phyloP scores from a whole-genome alignment of 1,284 basidiomycete genomes.

The Ceratobasidium sp. region DNA sequence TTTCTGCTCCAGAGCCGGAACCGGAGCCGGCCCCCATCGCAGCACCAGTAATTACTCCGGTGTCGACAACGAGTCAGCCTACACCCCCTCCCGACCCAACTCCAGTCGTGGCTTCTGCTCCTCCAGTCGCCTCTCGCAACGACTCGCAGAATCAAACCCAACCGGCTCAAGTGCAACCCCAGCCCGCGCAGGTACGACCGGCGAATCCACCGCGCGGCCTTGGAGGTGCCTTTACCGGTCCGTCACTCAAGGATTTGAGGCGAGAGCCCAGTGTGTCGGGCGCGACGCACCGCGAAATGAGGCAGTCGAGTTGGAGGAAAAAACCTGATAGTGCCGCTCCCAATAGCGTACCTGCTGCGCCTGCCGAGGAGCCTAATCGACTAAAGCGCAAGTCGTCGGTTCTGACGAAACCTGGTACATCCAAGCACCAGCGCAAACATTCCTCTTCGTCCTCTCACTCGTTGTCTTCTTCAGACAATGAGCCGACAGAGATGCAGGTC shows the following conservation, averaged over 20 bases:
- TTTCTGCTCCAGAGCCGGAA: neutral
- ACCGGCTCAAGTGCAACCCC: neutral
- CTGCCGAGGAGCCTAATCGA: constrained; percentile 12
- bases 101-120: neutral
- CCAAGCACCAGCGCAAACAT: constrained; percentile 40
- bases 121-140: neutral
- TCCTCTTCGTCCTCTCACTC: constrained; percentile 19
- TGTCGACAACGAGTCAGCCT: constrained; percentile 22
- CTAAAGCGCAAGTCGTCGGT: constrained; percentile 37
- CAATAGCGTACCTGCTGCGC: neutral
- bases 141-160: constrained; percentile 4
- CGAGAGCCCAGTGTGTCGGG: constrained; percentile 37
- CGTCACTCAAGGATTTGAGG: constrained; percentile 35
- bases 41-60: neutral
- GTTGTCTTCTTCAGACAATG: constrained; percentile 27
- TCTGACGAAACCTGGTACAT: constrained; percentile 1
- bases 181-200: constrained; percentile 6
- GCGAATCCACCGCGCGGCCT: constrained; percentile 9
- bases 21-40: constrained; percentile 6
- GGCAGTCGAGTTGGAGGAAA: constrained; percentile 36
- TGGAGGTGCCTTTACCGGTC: constrained; percentile 21
- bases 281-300: constrained; percentile 15
- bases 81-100: constrained; percentile 14
- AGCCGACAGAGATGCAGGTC: constrained; percentile 39
- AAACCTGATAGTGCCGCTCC: constrained; percentile 19